Percentiles rank a stretch among this genome's conserved stretches.
Conservation (phyloP, 768 basidiomycete species). For the Mycena metata region DNA sequence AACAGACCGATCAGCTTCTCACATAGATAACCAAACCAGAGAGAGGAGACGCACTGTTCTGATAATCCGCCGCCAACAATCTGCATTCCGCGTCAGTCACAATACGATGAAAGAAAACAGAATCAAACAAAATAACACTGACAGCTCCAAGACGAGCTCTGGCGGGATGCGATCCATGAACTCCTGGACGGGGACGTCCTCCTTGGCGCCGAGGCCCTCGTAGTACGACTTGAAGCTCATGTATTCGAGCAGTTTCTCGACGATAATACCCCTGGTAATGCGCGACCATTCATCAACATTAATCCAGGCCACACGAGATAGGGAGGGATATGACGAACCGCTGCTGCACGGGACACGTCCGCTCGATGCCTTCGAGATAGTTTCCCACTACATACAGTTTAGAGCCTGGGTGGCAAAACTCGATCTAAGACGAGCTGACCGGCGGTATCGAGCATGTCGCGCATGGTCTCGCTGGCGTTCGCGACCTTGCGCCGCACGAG, state of each 20-base stretch:
- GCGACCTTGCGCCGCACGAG: slow-evolving; percentile 84
- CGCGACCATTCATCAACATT: too few species aligned
- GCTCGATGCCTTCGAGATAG: slow-evolving; percentile 81
- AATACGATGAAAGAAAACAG: neutral
- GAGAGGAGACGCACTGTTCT: slow-evolving; percentile 31
- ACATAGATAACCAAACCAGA: neutral
- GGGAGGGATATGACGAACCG: slow-evolving; percentile 60
- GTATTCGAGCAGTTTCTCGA: slow-evolving; percentile 92
- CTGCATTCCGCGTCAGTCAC: neutral
- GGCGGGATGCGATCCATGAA: slow-evolving; percentile 87
- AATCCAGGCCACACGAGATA: neutral
- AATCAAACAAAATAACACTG: slow-evolving; percentile 47
- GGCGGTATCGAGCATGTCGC: slow-evolving; percentile 81
- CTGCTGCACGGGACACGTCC: slow-evolving; percentile 77
- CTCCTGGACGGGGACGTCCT: slow-evolving; percentile 83
- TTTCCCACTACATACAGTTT: slow-evolving; percentile 54
- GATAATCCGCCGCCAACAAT: slow-evolving; percentile 36
- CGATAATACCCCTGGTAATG: slow-evolving; percentile 69
- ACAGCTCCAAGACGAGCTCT: slow-evolving; percentile 93
- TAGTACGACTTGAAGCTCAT: slow-evolving; percentile 89
- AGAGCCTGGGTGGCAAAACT: too few species aligned
- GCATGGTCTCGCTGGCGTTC: slow-evolving; percentile 83
- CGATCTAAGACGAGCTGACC: slow-evolving; percentile 56
- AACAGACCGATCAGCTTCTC: neutral
- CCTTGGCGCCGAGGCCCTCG: slow-evolving; percentile 75